Evolutionary conservation across 179 eudicot genomes (phyloP).

Genomic region (Dionaea muscipula): DNA sequence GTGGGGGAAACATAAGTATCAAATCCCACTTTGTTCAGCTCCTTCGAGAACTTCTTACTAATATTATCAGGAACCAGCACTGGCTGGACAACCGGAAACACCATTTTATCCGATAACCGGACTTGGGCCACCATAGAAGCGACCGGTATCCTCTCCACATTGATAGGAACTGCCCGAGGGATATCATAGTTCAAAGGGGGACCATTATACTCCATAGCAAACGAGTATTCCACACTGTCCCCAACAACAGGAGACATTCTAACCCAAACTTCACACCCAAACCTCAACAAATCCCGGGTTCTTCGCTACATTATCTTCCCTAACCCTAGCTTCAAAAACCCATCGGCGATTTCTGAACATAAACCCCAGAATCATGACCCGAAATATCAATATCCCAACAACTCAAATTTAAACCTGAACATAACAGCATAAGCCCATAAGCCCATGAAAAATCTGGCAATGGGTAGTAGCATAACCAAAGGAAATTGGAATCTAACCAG

Average conservation of each 20-base stretch:
- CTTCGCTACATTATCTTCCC: slow-evolving; percentile 4
- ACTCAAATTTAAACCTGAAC: not conserved
- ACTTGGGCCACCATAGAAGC: slow-evolving; percentile 50
- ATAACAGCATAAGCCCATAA: not conserved
- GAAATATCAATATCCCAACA: not conserved
- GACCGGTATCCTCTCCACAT: slow-evolving; percentile 63
- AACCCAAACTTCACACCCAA: slow-evolving; percentile 21
- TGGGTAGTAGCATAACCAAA: not conserved
- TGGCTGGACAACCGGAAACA: slow-evolving; percentile 72
- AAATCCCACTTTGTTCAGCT: slow-evolving; percentile 26
- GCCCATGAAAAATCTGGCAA: not conserved
- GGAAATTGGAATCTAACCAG: not conserved
- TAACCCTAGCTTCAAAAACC: slow-evolving; percentile 19
- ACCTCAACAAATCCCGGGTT: slow-evolving; percentile 4
- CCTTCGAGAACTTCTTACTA: slow-evolving; percentile 41
- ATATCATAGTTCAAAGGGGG: slow-evolving; percentile 62
- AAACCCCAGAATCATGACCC: not conserved
- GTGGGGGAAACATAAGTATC: slow-evolving; percentile 35
- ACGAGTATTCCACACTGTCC: slow-evolving; percentile 45
- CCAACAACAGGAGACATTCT: slow-evolving; percentile 19
- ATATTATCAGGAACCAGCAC: slow-evolving; percentile 36
- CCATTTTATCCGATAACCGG: slow-evolving; percentile 24
- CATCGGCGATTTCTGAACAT: too few relatives aligned
- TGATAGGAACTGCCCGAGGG: slow-evolving; percentile 77
- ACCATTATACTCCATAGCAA: slow-evolving; percentile 83